Conservation (phyloP, 2,329 filamentous ascomycete genomes). For the Hypomyces rosellus region DNA sequence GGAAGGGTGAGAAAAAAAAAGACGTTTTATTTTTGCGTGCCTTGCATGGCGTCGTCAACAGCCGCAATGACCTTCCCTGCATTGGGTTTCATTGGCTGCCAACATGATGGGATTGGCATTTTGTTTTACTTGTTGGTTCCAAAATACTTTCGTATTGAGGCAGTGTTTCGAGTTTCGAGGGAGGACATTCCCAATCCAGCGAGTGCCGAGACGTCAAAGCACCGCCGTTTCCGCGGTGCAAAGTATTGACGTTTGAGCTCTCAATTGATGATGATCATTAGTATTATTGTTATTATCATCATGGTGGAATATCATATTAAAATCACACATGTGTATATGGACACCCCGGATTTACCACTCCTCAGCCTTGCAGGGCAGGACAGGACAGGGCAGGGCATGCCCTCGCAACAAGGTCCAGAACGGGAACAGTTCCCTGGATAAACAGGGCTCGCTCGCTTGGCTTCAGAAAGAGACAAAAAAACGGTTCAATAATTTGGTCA, state of each 20-base stretch:
- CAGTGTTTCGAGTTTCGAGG: not conserved
- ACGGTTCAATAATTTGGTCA: too few relatives aligned
- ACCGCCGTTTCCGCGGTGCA: too few relatives aligned
- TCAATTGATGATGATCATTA: too few relatives aligned
- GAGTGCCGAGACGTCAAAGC: too few relatives aligned
- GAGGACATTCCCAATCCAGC: not conserved
- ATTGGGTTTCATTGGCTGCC: conserved; percentile 4
- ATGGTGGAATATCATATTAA: too few relatives aligned
- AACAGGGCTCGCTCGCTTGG: not conserved
- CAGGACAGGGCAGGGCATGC: too few relatives aligned
- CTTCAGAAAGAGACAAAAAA: not conserved
- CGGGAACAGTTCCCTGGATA: not conserved
- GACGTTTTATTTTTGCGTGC: conserved; percentile 5
- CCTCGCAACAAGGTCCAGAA: not conserved
- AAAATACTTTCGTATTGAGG: too few relatives aligned
- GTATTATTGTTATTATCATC: too few relatives aligned
- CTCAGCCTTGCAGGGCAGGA: too few relatives aligned
- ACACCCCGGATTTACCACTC: too few relatives aligned
- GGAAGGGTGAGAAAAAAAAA: not conserved
- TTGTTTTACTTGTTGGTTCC: not conserved
- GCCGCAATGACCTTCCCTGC: conserved; percentile 1
- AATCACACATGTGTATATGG: too few relatives aligned
- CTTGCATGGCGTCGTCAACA: conserved; percentile 9
- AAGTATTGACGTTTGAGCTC: too few relatives aligned
- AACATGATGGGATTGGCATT: conserved; percentile 8